Conservation (phyloP, 306 rosid genomes). For the Astragalus membranaceus region DNA sequence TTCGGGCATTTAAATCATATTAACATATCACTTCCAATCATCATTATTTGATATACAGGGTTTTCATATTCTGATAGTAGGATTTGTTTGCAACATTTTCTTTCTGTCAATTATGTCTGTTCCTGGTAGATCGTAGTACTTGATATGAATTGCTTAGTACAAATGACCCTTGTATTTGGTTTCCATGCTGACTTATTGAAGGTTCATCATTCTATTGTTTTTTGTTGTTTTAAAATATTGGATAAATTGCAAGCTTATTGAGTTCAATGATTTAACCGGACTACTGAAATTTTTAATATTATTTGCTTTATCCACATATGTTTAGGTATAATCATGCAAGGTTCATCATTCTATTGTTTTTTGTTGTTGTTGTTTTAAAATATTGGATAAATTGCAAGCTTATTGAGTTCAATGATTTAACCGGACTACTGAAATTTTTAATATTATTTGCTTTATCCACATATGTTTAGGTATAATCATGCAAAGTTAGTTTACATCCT, state of each 20-base stretch:
- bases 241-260: neutral
- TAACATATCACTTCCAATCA: neutral
- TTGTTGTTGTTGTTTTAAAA: neutral
- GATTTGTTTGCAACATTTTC: neutral
- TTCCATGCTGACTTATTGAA: neutral
- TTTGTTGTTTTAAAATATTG: neutral
- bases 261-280: neutral
- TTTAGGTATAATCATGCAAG: neutral
- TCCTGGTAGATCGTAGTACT: neutral
- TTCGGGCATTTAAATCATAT: conserved; percentile 2
- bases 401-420: neutral
- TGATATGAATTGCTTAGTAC: neutral
- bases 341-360: neutral
- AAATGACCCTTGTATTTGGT: neutral
- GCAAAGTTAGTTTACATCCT: neutral
- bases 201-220: neutral
- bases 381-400: neutral
- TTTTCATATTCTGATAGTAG: neutral
- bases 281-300: neutral
- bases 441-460: neutral
- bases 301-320: neutral
- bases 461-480: neutral
- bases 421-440: neutral
- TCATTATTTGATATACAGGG: neutral
- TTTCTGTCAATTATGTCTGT: neutral